Percentiles rank a stretch among this genome's conserved stretches.
Evolutionary conservation across 306 rosid species (phyloP).

Genomic region (Ormosia emarginata): DNA sequence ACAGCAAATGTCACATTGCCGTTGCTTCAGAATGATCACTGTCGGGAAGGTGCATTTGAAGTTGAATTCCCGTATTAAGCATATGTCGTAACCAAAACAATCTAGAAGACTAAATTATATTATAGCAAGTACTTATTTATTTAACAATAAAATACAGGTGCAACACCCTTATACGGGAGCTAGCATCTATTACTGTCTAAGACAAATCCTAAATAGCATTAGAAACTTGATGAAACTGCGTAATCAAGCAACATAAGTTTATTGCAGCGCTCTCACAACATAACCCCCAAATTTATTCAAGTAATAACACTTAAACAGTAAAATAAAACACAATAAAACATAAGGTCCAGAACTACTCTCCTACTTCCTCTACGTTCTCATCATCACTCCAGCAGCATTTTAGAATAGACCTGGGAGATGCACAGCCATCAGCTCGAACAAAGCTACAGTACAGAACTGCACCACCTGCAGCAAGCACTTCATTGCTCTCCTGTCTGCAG

Average conservation of each 20-base stretch:
- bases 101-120: background rate
- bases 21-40: background rate
- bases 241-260: background rate
- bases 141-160: background rate
- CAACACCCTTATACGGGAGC: background rate
- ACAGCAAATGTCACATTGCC: background rate
- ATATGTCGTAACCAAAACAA: background rate
- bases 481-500: slow-evolving; percentile 42
- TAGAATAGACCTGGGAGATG: slow-evolving; percentile 81
- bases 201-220: background rate
- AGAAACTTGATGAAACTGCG: background rate
- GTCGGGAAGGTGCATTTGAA: background rate
- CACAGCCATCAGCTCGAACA: slow-evolving; percentile 29
- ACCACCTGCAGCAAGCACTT: slow-evolving; percentile 62
- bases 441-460: slow-evolving; percentile 49
- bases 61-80: background rate
- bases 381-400: slow-evolving; percentile 86
- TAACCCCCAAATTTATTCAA: slow-evolving; percentile 39
- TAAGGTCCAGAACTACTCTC: slow-evolving; percentile 23
- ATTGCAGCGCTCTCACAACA: background rate
- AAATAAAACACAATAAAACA: background rate
- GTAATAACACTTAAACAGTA: background rate
- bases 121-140: background rate
- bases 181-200: background rate
- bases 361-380: slow-evolving; percentile 64